Base-by-base conservation (phyloP, 208 protist genomes). In the Acanthamoeba triangularis region DNA sequence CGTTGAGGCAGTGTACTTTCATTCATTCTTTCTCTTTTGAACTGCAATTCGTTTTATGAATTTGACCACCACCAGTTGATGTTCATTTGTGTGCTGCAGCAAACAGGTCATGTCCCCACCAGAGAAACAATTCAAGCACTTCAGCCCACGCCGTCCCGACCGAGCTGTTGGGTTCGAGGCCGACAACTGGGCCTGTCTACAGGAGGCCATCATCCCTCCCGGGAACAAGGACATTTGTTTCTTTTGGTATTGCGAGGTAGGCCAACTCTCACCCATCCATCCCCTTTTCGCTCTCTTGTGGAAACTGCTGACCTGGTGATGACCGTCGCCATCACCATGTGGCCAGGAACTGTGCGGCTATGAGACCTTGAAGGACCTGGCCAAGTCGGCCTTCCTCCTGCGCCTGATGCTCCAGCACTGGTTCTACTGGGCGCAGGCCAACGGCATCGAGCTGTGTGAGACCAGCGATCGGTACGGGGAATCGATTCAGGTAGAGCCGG, bases 301-400 rank as follows among this genome's bases (percentile, higher is more conserved):
- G 65, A 74, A n/a, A 37, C 25, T 74, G 25, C 65, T n/a, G 25
- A 11, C n/a, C 0, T 37, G n/a, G 25, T 76, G 30, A 76, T 37
- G 28, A 25, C 25, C 10, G 20, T 23, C 25, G 23, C 37, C 13
- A 28, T 61, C 7, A 61, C 7, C 30, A 74, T 37, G 0, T 18
- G n/a, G n/a, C n/a, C 30, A 76, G 67, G 67, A 76, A 76, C 67
- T 76, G 0, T 76, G 67, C 33, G 67, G 67, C 67, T 76, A 33
- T 41, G 30, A 37, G 1, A 41, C 67, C 25, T 20, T 76, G 13
- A 76, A 76, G 67, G 67, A 76, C 33, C 8, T 76, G 16, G 5
- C 67, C 33, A 76, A 76, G 28, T 41, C 33, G 30, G 67, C 67
- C 14, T 41, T 76, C 67, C 67, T 41, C 14, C 28, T 76, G 67